Evolutionary conservation across 1,284 basidiomycete species (phyloP).

Genomic region (Sanghuangporus weigelae): DNA sequence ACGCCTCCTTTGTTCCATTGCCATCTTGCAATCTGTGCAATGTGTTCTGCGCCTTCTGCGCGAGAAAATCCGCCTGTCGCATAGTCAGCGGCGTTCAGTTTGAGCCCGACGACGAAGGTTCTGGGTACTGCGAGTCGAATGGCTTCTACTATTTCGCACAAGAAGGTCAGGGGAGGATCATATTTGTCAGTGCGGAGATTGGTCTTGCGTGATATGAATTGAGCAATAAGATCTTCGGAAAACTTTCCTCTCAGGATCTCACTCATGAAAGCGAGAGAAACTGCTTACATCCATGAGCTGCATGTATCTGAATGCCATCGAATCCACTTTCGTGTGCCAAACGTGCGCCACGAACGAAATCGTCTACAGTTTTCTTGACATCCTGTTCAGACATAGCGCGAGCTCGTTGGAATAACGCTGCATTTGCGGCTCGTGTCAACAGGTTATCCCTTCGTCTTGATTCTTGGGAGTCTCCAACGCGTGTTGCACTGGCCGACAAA

Average conservation of each 20-base stretch:
- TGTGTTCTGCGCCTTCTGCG: constrained; percentile 48
- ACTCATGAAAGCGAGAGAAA: constrained; percentile 1
- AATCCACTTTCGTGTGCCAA: constrained; percentile 72
- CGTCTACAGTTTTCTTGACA: constrained; percentile 55
- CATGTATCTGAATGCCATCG: constrained; percentile 88
- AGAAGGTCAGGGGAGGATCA: constrained; percentile 51
- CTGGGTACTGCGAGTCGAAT: constrained; percentile 56
- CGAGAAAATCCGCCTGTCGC: constrained; percentile 41
- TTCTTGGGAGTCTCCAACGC: constrained; percentile 36
- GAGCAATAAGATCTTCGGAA: constrained; percentile 83
- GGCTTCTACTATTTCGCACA: constrained; percentile 57
- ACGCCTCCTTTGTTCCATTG: constrained; percentile 33
- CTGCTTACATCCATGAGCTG: constrained; percentile 79
- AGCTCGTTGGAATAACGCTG: constrained; percentile 60
- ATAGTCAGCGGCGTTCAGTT: constrained; percentile 88
- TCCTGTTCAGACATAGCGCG: constrained; percentile 54
- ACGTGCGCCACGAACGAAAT: constrained; percentile 68
- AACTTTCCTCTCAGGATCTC: not conserved
- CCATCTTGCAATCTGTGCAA: constrained; percentile 60
- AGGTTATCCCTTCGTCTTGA: constrained; percentile 28
- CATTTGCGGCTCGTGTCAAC: constrained; percentile 41
- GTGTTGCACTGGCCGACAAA: constrained; percentile 69
- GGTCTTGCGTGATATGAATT: constrained; percentile 80
- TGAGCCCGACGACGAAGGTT: constrained; percentile 77
- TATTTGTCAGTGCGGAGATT: constrained; percentile 69